Base-by-base conservation (phyloP, 306 rosid genomes). In the Prunus fruticosa region DNA sequence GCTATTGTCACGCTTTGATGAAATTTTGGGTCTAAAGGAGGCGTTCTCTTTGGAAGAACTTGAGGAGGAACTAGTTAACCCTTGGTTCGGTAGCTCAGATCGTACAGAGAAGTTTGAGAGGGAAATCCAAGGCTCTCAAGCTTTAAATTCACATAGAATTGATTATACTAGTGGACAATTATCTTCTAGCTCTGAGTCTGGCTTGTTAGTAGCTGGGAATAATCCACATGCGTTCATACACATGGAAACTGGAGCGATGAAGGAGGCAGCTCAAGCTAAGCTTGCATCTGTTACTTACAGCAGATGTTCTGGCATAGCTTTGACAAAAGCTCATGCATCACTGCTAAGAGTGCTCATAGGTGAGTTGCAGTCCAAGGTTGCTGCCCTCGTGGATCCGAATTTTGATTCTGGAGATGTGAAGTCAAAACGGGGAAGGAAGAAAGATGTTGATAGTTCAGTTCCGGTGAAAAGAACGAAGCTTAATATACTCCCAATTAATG, bases 381-480 rank as follows among this genome's bases (percentile, higher is more conserved):
- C 98, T 79, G 96, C 88, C 13, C 81, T 93, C 72, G 98, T 96
- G 54, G 97, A 96, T 89, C 99, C 97, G 3, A 96, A 81, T 83
- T 96, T 90, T 78, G 99, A 96, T 83, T 91, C 96, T 46, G 99
- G 98, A 78, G 99, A 96, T 83, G 66, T 87, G 34, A 88, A 89
- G 78, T 79, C 93, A 50, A 93, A 87, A 69, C 88, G 99, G 66
- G 99, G 99, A 77, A 93, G 98, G 82, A 96, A 89, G 85, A 96
- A 89, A 87, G 99, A 96, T 74, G 79, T 83, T 18, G 99, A 96
- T 47, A 79, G 81, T 76, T 81, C 89, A 67, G 12, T 82, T 82
- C 85, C 90, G 80, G 71, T 88, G 23, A 91, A 87, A 88, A 85
- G 87, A 80, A 75, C 84, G 56, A 91, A 91, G 88, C 88, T 89